Evolutionary conservation across 495 filamentous ascomycete genomes (phyloP).

Genomic region (Melanomma pulvis-pyrius): DNA sequence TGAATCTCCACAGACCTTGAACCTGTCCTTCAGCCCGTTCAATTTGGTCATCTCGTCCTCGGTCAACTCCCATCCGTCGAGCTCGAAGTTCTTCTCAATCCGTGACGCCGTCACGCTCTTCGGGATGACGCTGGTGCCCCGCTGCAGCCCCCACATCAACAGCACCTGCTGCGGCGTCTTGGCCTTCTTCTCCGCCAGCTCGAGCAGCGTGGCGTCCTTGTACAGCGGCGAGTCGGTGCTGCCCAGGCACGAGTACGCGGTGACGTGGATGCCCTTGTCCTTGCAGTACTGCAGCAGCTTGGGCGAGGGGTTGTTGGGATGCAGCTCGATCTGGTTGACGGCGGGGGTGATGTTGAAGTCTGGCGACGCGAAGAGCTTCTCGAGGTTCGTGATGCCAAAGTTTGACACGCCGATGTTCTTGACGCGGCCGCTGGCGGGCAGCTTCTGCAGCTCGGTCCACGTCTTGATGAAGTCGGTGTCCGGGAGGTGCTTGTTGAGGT

Average conservation of each 20-base stretch:
- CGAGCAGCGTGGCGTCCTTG: slow-evolving; percentile 42
- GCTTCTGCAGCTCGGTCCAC: slow-evolving; percentile 81
- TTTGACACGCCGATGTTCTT: slow-evolving; percentile 71
- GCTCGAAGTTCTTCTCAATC: slow-evolving; percentile 47
- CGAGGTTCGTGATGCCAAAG: slow-evolving; percentile 63
- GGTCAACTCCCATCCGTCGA: slow-evolving; percentile 46
- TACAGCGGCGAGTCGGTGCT: slow-evolving; percentile 48
- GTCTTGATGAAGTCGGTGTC: slow-evolving; percentile 84
- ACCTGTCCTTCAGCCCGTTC: slow-evolving; percentile 42
- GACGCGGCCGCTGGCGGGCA: slow-evolving; percentile 76
- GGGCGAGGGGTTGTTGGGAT: slow-evolving; percentile 50
- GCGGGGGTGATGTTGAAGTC: slow-evolving; percentile 68
- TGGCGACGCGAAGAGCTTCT: slow-evolving; percentile 59
- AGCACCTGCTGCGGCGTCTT: slow-evolving; percentile 44
- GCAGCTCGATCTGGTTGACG: slow-evolving; percentile 82
- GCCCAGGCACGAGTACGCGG: slow-evolving; percentile 49
- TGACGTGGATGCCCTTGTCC: slow-evolving; percentile 48
- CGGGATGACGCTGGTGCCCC: slow-evolving; percentile 48
- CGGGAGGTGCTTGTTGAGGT: slow-evolving; percentile 59
- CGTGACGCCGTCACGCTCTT: slow-evolving; percentile 47
- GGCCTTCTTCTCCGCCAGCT: slow-evolving; percentile 46
- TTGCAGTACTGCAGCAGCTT: slow-evolving; percentile 72
- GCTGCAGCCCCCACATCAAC: slow-evolving; percentile 49
- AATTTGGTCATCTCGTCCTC: slow-evolving; percentile 47
- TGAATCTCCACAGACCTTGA: slow-evolving; percentile 49